These are phyloP conservation scores for Selaginella moellendorffii DNA, from an alignment of 75 land plant species.

Conservation along the genomic window DNA sequence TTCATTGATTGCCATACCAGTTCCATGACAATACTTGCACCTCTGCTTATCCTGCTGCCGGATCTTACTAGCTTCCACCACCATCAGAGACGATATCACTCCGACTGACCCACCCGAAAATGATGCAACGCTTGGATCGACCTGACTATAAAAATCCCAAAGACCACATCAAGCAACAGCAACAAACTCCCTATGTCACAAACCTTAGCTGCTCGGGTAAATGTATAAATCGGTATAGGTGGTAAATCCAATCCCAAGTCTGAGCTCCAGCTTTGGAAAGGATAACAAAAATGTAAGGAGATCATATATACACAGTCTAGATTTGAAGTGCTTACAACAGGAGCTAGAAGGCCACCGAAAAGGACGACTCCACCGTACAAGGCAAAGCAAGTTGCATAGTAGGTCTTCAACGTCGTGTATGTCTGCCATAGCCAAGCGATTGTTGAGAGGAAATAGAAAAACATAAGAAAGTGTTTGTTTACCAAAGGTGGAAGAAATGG, in stretches of 20 bases:
- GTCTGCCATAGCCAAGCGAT: too few species aligned
- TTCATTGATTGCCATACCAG: conserved; percentile 29
- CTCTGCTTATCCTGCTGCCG: conserved; percentile 79
- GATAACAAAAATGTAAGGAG: too few species aligned
- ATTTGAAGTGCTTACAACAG: conserved; percentile 50
- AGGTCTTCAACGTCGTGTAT: conserved; percentile 51
- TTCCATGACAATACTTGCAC: conserved; percentile 81
- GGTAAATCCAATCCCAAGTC: conserved; percentile 81
- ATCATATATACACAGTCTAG: too few species aligned
- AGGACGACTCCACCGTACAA: conserved; percentile 53
- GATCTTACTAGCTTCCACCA: conserved; percentile 82
- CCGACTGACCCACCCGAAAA: conserved; percentile 98
- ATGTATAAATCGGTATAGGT: conserved; percentile 93
- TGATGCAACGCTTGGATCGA: conserved; percentile 93
- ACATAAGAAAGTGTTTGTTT: background rate
- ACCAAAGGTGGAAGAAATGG: conserved; percentile 82
- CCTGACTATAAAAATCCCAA: conserved; percentile 49
- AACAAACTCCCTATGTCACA: background rate
- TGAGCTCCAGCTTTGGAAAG: conserved; percentile 65
- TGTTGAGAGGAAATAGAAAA: background rate
- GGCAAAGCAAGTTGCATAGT: conserved; percentile 54
- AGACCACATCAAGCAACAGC: too few species aligned
- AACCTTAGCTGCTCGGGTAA: conserved; percentile 86
- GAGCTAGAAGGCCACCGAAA: conserved; percentile 86
- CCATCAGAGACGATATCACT: conserved; percentile 82